These are phyloP conservation scores for Nannochloropsis gaditana DNA, from an alignment of 108 stramenopile genomes.

Conservation along the genomic window DNA sequence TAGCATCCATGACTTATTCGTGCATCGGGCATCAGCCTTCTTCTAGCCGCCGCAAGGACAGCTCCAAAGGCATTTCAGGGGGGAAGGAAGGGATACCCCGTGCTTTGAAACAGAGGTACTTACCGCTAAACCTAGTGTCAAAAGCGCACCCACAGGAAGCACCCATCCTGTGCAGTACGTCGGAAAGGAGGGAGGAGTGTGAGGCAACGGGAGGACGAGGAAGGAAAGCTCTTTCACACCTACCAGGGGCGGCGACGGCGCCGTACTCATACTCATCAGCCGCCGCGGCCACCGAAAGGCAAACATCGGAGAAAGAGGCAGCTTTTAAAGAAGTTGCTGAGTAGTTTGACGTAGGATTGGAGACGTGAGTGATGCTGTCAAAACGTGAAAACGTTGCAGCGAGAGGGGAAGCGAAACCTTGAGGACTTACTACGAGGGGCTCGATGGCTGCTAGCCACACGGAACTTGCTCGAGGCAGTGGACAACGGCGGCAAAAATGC, in stretches of 20 bases:
- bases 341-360: not conserved
- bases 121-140: constrained; percentile 27
- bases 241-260: constrained; percentile 23
- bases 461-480: too few species aligned
- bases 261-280: constrained; percentile 17
- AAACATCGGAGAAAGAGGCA: not conserved
- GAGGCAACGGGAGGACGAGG: constrained; percentile 65
- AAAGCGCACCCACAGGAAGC: constrained; percentile 53
- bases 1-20: too few species aligned
- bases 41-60: too few species aligned
- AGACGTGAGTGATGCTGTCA: not conserved
- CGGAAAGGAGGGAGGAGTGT: constrained; percentile 65
- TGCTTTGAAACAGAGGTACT: too few species aligned
- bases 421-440: too few species aligned
- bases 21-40: too few species aligned
- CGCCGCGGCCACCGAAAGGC: not conserved
- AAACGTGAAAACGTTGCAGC: not conserved
- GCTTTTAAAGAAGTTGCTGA: not conserved
- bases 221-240: constrained; percentile 8
- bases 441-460: too few species aligned
- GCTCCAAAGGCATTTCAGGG: too few species aligned
- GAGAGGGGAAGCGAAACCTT: not conserved
- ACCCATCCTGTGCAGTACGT: constrained; percentile 61
- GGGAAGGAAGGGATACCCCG: too few species aligned
- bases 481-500: too few species aligned